Evolutionary conservation across 345 rosid species (phyloP).

Genomic region (Aquilaria malaccensis): DNA sequence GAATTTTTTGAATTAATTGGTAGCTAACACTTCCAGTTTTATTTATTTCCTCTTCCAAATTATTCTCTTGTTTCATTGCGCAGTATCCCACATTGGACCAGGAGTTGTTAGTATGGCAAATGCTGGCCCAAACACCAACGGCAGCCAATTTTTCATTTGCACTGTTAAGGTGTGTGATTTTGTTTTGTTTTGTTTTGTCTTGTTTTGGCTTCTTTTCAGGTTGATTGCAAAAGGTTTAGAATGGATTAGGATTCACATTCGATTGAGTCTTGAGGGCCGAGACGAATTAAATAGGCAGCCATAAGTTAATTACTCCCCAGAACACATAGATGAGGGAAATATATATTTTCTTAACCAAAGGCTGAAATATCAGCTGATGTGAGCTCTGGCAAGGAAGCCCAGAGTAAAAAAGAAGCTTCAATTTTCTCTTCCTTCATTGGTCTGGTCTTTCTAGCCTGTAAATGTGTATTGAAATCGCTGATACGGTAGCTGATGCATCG

Average conservation of each 20-base stretch:
- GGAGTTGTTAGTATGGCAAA: conserved; percentile 98
- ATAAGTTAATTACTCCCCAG: not conserved
- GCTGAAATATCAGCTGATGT: no score
- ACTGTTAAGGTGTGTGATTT: conserved; percentile 71
- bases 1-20: not conserved
- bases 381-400: no score
- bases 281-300: not conserved
- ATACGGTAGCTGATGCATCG: no score
- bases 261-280: no score
- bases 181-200: not conserved
- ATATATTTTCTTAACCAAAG: not conserved
- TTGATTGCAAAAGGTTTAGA: not conserved
- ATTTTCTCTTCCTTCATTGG: no score
- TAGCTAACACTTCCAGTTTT: not conserved
- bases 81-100: conserved; percentile 91
- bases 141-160: conserved; percentile 97
- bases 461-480: no score
- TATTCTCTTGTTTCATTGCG: conserved; percentile 11
- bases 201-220: not conserved
- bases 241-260: not conserved
- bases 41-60: not conserved
- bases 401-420: no score
- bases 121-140: conserved; percentile 99
- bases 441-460: no score
- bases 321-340: not conserved